Evolutionary conservation across 2,329 filamentous ascomycete genomes (phyloP).

Genomic region (Penicillium paneum): DNA sequence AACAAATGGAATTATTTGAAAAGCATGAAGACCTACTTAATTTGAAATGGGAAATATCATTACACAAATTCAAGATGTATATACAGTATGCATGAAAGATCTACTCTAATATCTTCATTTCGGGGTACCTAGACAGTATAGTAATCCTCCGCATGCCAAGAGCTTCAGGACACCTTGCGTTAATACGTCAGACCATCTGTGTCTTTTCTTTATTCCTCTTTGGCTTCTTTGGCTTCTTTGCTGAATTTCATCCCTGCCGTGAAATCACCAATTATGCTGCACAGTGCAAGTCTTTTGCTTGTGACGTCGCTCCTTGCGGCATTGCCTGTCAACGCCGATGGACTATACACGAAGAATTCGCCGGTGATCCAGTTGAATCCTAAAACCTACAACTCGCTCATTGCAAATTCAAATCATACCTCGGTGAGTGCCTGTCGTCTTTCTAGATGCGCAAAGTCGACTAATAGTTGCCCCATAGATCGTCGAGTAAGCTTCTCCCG

Average conservation of each 20-base stretch:
- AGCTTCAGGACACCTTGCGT: conserved; percentile 44
- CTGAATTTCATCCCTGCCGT: not conserved
- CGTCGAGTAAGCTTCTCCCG: conserved; percentile 48
- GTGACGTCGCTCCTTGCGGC: conserved; percentile 59
- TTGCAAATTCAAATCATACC: conserved; percentile 86
- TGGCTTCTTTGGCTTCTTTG: not conserved
- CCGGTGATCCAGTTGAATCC: conserved; percentile 78
- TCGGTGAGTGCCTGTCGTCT: conserved; percentile 60
- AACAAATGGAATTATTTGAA: not conserved
- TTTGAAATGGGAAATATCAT: not conserved
- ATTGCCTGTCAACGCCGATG: conserved; percentile 63
- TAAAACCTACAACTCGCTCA: conserved; percentile 75
- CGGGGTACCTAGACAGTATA: conserved; percentile 2
- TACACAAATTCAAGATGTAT: not conserved
- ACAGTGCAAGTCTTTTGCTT: conserved; percentile 48
- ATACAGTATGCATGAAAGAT: not conserved
- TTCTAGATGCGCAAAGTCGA: not conserved
- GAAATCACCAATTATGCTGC: conserved; percentile 27
- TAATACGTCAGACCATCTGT: conserved; percentile 10
- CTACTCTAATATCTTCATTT: not conserved
- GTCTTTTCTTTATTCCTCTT: conserved; percentile 7
- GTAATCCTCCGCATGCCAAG: conserved; percentile 34
- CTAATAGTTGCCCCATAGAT: conserved; percentile 37
- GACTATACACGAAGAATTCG: conserved; percentile 81
- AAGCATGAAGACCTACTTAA: not conserved